Conservation (phyloP, 495 filamentous ascomycete genomes). For the Penicillium bovifimosum region DNA sequence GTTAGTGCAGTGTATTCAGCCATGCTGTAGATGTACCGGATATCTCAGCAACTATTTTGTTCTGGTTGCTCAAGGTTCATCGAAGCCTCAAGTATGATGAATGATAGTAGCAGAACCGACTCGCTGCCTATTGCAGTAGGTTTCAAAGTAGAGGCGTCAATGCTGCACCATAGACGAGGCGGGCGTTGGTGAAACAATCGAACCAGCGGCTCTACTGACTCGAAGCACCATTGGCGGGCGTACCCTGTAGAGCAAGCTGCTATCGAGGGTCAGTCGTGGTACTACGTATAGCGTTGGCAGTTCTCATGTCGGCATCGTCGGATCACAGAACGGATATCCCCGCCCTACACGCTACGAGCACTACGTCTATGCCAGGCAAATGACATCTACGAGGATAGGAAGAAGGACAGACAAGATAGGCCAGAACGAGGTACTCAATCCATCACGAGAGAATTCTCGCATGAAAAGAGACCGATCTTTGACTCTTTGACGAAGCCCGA, state of each 20-base stretch:
- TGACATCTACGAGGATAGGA: neutral
- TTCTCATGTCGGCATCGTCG: neutral
- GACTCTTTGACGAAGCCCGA: conserved; percentile 23
- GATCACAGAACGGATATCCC: neutral
- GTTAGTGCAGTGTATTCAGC: no score
- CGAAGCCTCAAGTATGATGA: no score
- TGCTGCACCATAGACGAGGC: no score
- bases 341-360: neutral
- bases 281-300: neutral
- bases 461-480: conserved; percentile 24
- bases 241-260: neutral
- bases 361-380: conserved; percentile 4
- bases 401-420: conserved; percentile 24
- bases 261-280: neutral
- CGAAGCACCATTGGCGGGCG: neutral
- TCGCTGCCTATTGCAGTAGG: no score
- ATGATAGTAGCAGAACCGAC: no score
- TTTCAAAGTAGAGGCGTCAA: no score
- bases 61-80: no score
- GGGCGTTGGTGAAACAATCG: no score
- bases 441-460: neutral
- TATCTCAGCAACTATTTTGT: no score
- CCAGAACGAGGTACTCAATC: conserved; percentile 17
- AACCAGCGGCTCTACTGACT: neutral
- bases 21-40: no score